phyloP scores from a whole-genome alignment of 169 alveolate genomes.

The Eimeria necatrix region DNA sequence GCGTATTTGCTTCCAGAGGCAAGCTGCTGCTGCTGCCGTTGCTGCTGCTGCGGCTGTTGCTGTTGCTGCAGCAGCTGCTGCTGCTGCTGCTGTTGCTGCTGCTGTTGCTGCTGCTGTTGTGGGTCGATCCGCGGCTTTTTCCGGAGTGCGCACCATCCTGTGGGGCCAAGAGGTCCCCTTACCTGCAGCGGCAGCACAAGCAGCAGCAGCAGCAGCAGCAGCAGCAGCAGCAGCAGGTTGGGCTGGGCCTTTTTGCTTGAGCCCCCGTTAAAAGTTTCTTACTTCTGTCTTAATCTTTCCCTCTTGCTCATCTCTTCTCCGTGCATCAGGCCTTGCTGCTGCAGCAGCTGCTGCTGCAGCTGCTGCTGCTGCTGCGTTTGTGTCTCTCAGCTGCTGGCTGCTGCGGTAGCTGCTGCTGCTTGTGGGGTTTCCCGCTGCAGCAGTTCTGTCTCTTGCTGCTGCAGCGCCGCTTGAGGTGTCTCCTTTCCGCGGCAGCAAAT shows the following conservation, averaged over 20 bases:
- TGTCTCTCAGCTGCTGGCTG: background rate
- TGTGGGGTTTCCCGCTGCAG: background rate
- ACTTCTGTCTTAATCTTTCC: too few species aligned
- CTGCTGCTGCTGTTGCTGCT: background rate
- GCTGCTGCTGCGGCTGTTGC: background rate
- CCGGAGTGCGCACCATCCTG: conserved; percentile 43
- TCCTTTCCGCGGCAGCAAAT: conserved; percentile 4
- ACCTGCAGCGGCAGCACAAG: conserved; percentile 8
- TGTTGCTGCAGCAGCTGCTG: conserved; percentile 1
- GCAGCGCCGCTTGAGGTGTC: background rate
- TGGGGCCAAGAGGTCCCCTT: background rate
- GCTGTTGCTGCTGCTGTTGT: background rate
- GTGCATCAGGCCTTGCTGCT: background rate
- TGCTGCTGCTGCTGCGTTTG: background rate
- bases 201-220: background rate
- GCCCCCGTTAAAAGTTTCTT: too few species aligned
- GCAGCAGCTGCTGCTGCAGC: background rate
- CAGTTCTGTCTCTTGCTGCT: background rate
- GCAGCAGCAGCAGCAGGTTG: conserved; percentile 39
- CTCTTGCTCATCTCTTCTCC: too few species aligned
- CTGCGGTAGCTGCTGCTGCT: background rate
- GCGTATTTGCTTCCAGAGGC: background rate
- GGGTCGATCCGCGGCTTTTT: background rate
- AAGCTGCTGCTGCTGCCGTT: background rate
- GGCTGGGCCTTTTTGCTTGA: background rate